Base-by-base conservation (phyloP, 805 yeast genomes). In the Cyberlindnera bimundalis region DNA sequence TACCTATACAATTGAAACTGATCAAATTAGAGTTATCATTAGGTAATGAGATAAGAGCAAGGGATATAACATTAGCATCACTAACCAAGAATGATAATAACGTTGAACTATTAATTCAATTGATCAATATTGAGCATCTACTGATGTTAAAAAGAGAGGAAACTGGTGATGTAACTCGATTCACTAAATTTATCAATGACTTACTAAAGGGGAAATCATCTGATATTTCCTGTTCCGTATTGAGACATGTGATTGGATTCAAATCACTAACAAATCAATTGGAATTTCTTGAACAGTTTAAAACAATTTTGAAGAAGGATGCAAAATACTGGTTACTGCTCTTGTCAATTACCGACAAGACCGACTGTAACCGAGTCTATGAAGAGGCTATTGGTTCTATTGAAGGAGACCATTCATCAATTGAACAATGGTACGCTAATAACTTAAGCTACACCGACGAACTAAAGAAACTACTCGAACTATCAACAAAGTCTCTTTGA, bases 21-120 rank as follows among this genome's bases (percentile, higher is more conserved):
- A 55, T 68, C 7, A 78, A 77, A 46, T 44, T 78, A 15, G 67
- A 73, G 37, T 18, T 75, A 0, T 52, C 64, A n/a, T 45, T 58
- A 6, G 65, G 64, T 1, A 64, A 73, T 36, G 44, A 58, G 25
- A 31, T 59, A 2, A 52, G 51, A 23, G 81, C 81, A 0, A 43
- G 47, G 14, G 59, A 53, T 29, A 6, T 55, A 3, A 18, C 37
- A 5, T 14, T 43, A 5, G 13, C 20, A 2, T 26, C 46, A 1
- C 29, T 66, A 63, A 35, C 61, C 54, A n/a, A 36, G 68, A 15
- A 65, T 65, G 6, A 30, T 5, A 38, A 29, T 6, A 48, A 45
- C 23, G 30, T 70, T 1, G 66, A 66, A 16, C 48, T 68, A 6
- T 67, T 68, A 44, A 59, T 67, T 12, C 73, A 73, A 49, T 50